phyloP scores from a whole-genome alignment of 805 yeast genomes.

The Starmerella floricola region DNA sequence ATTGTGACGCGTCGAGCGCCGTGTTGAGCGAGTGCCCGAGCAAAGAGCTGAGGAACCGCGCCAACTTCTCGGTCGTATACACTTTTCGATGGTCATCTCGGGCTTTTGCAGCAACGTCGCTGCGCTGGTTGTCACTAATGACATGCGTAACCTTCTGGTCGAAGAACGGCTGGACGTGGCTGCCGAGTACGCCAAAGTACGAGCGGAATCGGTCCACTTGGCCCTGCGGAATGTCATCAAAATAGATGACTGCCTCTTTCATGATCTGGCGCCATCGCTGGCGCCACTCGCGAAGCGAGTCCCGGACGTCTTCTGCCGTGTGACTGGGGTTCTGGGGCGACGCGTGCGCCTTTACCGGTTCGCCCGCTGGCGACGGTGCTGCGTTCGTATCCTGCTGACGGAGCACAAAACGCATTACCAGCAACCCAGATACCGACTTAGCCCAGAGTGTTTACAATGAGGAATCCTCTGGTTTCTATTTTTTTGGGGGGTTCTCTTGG shows the following conservation, averaged over 20 bases:
- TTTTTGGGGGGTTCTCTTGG: too few relatives aligned
- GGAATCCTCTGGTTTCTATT: too few relatives aligned
- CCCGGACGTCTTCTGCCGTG: conserved; percentile 9
- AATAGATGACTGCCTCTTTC: conserved; percentile 47
- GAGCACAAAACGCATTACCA: background rate
- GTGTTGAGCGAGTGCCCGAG: conserved; percentile 13
- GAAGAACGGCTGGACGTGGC: conserved; percentile 45
- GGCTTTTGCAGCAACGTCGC: conserved; percentile 60
- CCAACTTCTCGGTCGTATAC: conserved; percentile 80
- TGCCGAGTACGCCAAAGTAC: conserved; percentile 26
- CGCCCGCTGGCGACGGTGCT: background rate
- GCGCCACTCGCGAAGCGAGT: conserved; percentile 39
- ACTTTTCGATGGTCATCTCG: conserved; percentile 53
- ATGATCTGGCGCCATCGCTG: conserved; percentile 51
- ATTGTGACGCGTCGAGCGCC: conserved; percentile 25
- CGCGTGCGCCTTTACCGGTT: background rate
- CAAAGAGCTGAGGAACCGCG: conserved; percentile 47
- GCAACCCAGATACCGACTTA: too few relatives aligned
- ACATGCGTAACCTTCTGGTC: conserved; percentile 61
- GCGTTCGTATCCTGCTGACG: conserved; percentile 1
- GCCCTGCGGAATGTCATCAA: conserved; percentile 38
- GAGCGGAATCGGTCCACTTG: conserved; percentile 24
- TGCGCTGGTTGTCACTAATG: conserved; percentile 42
- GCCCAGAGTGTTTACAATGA: too few relatives aligned
- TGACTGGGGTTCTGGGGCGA: conserved; percentile 1